Base-by-base conservation (phyloP, 78 protist genomes). In the Chrysochromulina parva region DNA sequence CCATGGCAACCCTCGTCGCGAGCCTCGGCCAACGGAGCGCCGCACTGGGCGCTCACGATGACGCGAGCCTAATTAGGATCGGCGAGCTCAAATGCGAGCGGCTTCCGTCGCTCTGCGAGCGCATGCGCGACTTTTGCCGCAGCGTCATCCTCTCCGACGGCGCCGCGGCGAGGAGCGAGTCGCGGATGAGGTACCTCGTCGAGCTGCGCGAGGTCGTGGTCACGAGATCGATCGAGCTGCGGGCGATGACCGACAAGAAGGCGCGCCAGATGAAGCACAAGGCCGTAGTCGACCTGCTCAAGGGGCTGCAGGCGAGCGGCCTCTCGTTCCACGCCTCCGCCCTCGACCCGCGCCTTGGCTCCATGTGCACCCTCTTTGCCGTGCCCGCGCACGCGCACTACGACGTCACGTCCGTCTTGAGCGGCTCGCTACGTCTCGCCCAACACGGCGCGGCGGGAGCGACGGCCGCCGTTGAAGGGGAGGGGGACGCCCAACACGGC, bases 261-360 rank as follows among this genome's bases (percentile, higher is more conserved):
- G 67, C 88, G 26, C 53, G 28, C 26, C 73, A 47, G 90, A 3
- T 60, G 26, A 93, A 93, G 80, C 87, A 85, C 84, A 85, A 71
- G 60, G 95, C 90, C 20, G 89, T 93, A 24, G 88, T 92, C 19
- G 92, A 85, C 53, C 82, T 90, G 60, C 90, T 93, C 80, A 17
- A 66, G 10, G 22, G 1, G 54, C 90, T 93, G 28, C 7, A 24
- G 7, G 50, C 20, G 66, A 1, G 52, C n/a, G 94, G 94, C 10
- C 91, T 93, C 20, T 80, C 94, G n/a, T 24, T 16, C 86, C 54
- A 57, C 17, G 11, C 62, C 55, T 22, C 81, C 2, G 85, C 74
- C 19, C 28, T 53, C 50, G 60, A 66, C 48, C 16, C 50, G 24
- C 82, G 90, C n/a, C 80, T 65, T 54, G 38, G 14, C 16, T 1